phyloP scores from a whole-genome alignment of 495 filamentous ascomycete genomes.

The Hyaloscypha finlandica region DNA sequence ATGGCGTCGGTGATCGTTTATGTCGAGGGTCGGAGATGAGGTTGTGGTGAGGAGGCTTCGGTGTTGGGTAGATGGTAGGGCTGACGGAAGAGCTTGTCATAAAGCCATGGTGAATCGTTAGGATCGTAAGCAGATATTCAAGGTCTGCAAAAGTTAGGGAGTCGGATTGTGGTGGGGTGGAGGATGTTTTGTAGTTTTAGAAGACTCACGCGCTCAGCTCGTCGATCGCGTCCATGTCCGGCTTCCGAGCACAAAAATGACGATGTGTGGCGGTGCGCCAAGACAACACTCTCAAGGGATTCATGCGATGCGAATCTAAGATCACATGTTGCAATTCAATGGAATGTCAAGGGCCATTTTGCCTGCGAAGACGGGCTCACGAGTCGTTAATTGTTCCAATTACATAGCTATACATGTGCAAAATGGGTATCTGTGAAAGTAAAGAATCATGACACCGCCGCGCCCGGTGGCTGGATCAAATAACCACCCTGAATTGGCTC shows the following conservation, averaged over 20 bases:
- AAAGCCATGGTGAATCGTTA: slow-evolving; percentile 2
- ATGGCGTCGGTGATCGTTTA: slow-evolving; percentile 48
- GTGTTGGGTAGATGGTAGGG: background rate
- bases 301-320: background rate
- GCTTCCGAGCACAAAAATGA: slow-evolving; percentile 18
- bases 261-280: slow-evolving; percentile 24
- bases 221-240: background rate
- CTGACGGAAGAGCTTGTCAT: slow-evolving; percentile 1
- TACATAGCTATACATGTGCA: slow-evolving; percentile 6
- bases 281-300: background rate
- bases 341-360: no score
- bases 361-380: no score
- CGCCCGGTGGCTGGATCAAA: background rate
- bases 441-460: background rate
- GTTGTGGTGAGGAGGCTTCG: background rate
- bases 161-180: background rate
- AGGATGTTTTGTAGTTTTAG: background rate
- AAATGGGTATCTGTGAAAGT: background rate
- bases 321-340: no score
- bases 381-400: background rate
- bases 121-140: background rate
- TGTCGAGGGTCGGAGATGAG: no score
- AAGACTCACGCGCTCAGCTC: slow-evolving; percentile 11
- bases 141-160: background rate
- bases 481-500: background rate